Percentiles rank a stretch among this genome's conserved stretches.
Evolutionary conservation across 2,329 filamentous ascomycete species (phyloP).

Genomic region (Didymosphaeria variabile): DNA sequence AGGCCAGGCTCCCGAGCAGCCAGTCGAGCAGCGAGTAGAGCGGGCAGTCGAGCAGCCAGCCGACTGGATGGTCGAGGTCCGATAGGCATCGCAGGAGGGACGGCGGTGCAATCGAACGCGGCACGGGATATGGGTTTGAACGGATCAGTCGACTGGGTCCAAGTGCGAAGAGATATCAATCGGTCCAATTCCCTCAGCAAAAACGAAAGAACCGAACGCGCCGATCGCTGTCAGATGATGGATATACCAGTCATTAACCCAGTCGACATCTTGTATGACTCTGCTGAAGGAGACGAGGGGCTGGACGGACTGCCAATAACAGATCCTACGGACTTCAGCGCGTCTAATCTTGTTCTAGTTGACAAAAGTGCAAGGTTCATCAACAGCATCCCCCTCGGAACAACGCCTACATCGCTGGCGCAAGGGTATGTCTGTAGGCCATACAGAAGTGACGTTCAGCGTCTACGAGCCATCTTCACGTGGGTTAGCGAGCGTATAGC

Average conservation of each 20-base stretch:
- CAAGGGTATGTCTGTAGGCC: slow-evolving; percentile 94
- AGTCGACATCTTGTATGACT: slow-evolving; percentile 86
- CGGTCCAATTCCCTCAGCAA: slow-evolving; percentile 91
- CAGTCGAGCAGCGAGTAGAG: slow-evolving; percentile 52
- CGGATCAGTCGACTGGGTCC: slow-evolving; percentile 86
- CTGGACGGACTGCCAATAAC: slow-evolving; percentile 83
- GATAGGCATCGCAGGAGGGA: slow-evolving; percentile 64
- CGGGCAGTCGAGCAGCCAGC: slow-evolving; percentile 44
- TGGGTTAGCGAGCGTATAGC: slow-evolving; percentile 95
- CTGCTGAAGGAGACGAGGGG: slow-evolving; percentile 88
- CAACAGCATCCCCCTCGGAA: slow-evolving; percentile 80
- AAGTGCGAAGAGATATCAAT: slow-evolving; percentile 94
- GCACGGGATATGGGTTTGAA: slow-evolving; percentile 76
- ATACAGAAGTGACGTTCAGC: slow-evolving; percentile 92
- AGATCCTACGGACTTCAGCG: slow-evolving; percentile 81
- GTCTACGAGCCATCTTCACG: slow-evolving; percentile 92
- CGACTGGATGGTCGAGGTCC: slow-evolving; percentile 55
- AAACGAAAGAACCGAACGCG: slow-evolving; percentile 84
- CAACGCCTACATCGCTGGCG: slow-evolving; percentile 81
- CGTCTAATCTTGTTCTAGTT: slow-evolving; percentile 82
- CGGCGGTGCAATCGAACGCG: slow-evolving; percentile 45
- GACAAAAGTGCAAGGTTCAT: slow-evolving; percentile 97
- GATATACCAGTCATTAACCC: slow-evolving; percentile 88
- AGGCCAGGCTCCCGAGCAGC: slow-evolving; percentile 50
- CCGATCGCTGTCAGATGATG: slow-evolving; percentile 92